Percentiles rank a stretch among this genome's conserved stretches.
Conservation (phyloP, 345 rosid genomes). For the Populus euphratica region DNA sequence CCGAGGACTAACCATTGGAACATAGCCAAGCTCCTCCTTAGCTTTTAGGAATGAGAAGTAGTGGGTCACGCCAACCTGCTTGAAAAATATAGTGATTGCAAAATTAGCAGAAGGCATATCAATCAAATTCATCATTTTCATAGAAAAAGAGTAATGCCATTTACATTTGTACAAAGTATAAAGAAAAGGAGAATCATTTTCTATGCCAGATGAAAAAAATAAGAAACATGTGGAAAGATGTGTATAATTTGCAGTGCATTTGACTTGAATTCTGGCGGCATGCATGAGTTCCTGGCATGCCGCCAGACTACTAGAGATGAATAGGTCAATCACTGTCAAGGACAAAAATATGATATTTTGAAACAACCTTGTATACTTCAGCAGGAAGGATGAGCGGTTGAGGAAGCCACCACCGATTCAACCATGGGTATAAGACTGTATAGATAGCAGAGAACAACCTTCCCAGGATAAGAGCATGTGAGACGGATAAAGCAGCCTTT, state of each 20-base stretch:
- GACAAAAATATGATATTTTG: background rate
- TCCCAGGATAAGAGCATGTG: constrained; percentile 53
- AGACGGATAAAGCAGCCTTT: constrained; percentile 47
- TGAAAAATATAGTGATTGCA: background rate
- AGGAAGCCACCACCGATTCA: constrained; percentile 81
- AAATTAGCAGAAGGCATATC: background rate
- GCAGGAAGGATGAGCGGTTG: constrained; percentile 82
- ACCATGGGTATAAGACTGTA: constrained; percentile 73
- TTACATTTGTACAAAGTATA: background rate
- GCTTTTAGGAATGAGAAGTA: constrained; percentile 89
- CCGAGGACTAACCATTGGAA: constrained; percentile 67
- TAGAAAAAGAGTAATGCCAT: background rate
- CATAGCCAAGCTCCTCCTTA: constrained; percentile 81
- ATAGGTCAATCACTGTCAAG: too few species aligned
- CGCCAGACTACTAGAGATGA: background rate
- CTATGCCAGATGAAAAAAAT: background rate
- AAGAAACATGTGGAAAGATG: background rate
- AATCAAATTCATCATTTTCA: background rate
- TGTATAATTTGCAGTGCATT: background rate
- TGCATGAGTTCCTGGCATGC: background rate
- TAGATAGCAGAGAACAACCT: constrained; percentile 54
- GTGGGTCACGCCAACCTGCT: constrained; percentile 87
- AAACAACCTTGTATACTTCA: constrained; percentile 80
- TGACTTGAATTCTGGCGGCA: too few species aligned
- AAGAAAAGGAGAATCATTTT: background rate